Evolutionary conservation across 2,329 filamentous ascomycete species (phyloP), one percentile per base, ranked within the genome.

Genomic region (Trichoderma sp.): DNA sequence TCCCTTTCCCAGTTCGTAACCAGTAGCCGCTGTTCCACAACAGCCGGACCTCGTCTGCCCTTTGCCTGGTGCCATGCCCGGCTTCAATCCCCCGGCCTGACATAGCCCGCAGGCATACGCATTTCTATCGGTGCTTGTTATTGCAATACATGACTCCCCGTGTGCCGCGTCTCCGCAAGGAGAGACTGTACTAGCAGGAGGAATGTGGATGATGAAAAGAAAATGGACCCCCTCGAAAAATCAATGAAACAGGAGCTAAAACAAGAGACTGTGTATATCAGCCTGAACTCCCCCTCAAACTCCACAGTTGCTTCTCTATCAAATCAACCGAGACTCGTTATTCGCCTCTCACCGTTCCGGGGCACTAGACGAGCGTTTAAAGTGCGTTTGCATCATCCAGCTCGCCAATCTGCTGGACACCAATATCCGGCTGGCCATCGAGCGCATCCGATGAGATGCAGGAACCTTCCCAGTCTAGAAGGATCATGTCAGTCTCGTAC

Each of bases 391-490:
- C 69, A 63, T 78, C 78, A 68, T 78, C 77, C 63, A 79, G 68
- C 61, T 83, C 78, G 59, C 73, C 75, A 57, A 76, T 74, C 51
- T 76, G 73, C 68, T 79, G 79, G 69, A 80, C 78, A 69, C 76
- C 76, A 64, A 81, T 74, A 61, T 82, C 82, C 47, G 78, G 77
- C 61, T 84, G 73, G 67, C 80, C 80, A 64, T 85, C 84, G 72
- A 84, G 15, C n/a, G 52, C 80, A 39, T 86, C 84, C 7, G 84
- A 87, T 55, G 84, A 86, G 52, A 74, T 81, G 69, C 78, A 78
- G 51, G 81, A 86, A 69, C 80, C 80, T 69, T 84, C 82, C 84
- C 84, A 86, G 66, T 85, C 83, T 84, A 28, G 26, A 59, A 10
- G n/a, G 3, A 10, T 24, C 7, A 43, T 5, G 69, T 72, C 67